These are phyloP conservation scores for Fragaria iinumae DNA, from an alignment of 306 rosid genomes.

Conservation along the genomic window DNA sequence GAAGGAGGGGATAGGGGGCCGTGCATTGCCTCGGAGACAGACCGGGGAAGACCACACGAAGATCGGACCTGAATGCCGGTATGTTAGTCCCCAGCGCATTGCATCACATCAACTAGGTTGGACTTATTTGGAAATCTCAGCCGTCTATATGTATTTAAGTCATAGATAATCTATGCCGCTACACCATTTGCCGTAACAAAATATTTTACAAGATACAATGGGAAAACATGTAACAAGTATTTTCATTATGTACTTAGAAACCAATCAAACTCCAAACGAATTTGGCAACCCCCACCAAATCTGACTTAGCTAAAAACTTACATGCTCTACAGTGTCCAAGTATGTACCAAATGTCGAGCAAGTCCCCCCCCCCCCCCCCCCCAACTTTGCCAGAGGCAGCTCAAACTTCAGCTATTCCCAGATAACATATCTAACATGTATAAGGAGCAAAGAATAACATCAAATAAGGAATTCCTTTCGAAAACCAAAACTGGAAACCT, in stretches of 20 bases:
- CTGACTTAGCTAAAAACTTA: constrained; percentile 1
- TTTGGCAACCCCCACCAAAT: neutral
- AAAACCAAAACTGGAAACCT: constrained; percentile 30
- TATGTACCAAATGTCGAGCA: neutral
- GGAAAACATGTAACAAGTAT: neutral
- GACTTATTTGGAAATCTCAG: no score
- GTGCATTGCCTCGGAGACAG: neutral
- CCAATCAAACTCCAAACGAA: constrained; percentile 15
- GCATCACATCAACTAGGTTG: neutral
- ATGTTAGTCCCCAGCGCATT: neutral
- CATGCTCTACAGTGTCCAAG: neutral
- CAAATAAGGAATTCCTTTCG: constrained; percentile 18
- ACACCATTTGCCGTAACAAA: neutral
- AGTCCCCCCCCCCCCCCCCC: constrained; percentile 13
- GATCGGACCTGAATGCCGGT: neutral
- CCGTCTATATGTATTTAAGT: no score
- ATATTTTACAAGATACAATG: neutral
- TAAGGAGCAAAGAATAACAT: constrained; percentile 20
- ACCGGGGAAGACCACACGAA: neutral
- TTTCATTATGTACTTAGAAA: constrained; percentile 4
- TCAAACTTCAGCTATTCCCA: neutral
- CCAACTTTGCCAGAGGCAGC: constrained; percentile 11
- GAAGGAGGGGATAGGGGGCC: neutral
- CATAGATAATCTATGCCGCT: no score
- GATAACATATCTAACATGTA: constrained; percentile 15